Base-by-base conservation (phyloP, 148 eudicot genomes). In the Gaultheria prostrata region DNA sequence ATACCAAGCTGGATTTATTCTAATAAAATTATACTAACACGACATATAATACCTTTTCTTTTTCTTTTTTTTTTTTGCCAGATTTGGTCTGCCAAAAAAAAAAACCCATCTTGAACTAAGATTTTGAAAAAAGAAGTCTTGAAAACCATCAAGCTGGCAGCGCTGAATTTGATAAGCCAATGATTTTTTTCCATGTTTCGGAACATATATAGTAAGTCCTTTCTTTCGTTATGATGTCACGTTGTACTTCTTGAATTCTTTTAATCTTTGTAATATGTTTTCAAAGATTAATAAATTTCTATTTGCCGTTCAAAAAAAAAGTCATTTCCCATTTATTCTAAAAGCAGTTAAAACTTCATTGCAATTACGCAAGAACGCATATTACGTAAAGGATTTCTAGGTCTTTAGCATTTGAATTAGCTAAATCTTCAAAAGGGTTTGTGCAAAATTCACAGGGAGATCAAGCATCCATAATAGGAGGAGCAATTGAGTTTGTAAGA, bases 401-500 rank as follows among this genome's bases (percentile, higher is more conserved):
- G 67, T 8, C 28, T 61, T n/a, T 20, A 61, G 69, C 30, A 24
- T n/a, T n/a, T 63, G 3, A 13, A 18, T 17, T 57, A 20, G 67
- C 78, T 45, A 76, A 80, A 24, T 18, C 6, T 18, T 49, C 18
- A 45, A 2, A 63, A 50, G n/a, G 21, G 45, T 71, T 72, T 51
- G 39, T 63, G 46, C 26, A 17, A 13, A 65, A n/a, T 78, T 32
- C 83, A 65, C 28, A 96, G 98, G 98, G 98, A 80, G 98, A 96
- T 88, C 99, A 96, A 93, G 99, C 98, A 9, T 96, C 98, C 28
- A 94, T 96, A 43, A 93, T 96, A 14, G 97, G 98, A 79, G 98
- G 98, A 78, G 99, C 99, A 5, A 94, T 96, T 28, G 98, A 96
- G 93, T 96, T 96, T 48, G 98, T 96, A 14, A 90, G 95, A 84